phyloP scores from a whole-genome alignment of 202 grass and related monocot genomes.

The Bolboschoenoplectus hybrid region DNA sequence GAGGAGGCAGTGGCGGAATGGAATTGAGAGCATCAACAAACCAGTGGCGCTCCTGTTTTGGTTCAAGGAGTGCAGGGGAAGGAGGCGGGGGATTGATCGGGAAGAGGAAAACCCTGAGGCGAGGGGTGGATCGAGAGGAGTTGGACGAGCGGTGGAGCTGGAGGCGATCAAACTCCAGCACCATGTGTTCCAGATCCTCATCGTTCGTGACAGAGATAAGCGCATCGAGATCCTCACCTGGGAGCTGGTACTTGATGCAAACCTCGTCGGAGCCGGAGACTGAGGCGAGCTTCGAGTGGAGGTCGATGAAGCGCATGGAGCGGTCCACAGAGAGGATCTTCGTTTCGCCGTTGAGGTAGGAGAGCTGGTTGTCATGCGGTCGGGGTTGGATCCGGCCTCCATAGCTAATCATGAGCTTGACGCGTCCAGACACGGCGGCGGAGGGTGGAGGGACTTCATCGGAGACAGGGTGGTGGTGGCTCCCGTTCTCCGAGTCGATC shows the following conservation, averaged over 20 bases:
- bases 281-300: constrained; percentile 55
- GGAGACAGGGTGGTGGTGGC: constrained; percentile 31
- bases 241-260: constrained; percentile 97
- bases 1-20: constrained; percentile 38
- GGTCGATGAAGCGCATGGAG: constrained; percentile 61
- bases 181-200: constrained; percentile 90
- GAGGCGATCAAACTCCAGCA: constrained; percentile 88
- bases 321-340: constrained; percentile 92
- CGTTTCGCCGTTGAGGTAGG: constrained; percentile 91
- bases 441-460: constrained; percentile 25
- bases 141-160: constrained; percentile 56
- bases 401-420: constrained; percentile 97
- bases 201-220: constrained; percentile 95
- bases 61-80: constrained; percentile 53
- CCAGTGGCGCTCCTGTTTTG: constrained; percentile 65
- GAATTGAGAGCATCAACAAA: constrained; percentile 74
- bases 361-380: constrained; percentile 77
- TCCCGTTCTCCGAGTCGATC: constrained; percentile 46
- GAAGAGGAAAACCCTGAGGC: constrained; percentile 93
- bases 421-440: constrained; percentile 38
- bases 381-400: constrained; percentile 90
- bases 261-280: constrained; percentile 46
- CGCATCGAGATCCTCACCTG: constrained; percentile 97
- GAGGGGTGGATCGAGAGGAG: constrained; percentile 47
- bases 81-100: constrained; percentile 53